These are phyloP conservation scores for Yamadazyma endophytica DNA, from an alignment of 805 yeast genomes.

Conservation along the genomic window DNA sequence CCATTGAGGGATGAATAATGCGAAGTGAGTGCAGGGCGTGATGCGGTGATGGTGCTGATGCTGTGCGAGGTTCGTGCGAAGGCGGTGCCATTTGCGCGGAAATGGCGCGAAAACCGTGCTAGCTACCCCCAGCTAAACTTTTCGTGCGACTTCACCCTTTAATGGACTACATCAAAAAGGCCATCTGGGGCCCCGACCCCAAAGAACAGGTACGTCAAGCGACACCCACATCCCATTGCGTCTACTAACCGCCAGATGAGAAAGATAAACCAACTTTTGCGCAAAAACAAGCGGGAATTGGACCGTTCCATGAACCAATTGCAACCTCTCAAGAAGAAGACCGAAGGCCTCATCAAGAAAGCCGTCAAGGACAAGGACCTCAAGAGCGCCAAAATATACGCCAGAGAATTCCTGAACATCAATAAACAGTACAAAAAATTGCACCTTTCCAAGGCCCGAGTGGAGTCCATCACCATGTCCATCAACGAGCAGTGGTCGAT, in stretches of 20 bases:
- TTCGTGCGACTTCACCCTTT: background rate
- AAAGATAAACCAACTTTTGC: conserved; percentile 70
- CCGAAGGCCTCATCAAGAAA: conserved; percentile 69
- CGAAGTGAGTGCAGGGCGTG: background rate
- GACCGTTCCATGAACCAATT: conserved; percentile 72
- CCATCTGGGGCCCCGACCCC: conserved; percentile 96
- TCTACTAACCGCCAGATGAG: conserved; percentile 48
- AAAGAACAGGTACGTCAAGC: conserved; percentile 72
- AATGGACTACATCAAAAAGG: conserved; percentile 83
- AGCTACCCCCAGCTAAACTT: no score
- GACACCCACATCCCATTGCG: background rate
- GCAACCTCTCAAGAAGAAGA: conserved; percentile 60
- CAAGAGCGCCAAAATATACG: conserved; percentile 73
- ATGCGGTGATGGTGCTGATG: background rate
- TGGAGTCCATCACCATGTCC: conserved; percentile 83
- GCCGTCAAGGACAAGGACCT: conserved; percentile 74
- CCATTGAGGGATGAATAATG: no score
- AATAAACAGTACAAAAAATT: conserved; percentile 72
- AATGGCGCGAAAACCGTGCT: no score
- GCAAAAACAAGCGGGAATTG: conserved; percentile 80
- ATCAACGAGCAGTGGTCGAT: conserved; percentile 88
- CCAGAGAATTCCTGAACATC: conserved; percentile 72
- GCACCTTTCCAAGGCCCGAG: conserved; percentile 76
- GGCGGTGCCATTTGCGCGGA: no score
- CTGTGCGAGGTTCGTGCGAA: background rate